These are phyloP conservation scores for Bolboschoenoplectus hybrid DNA, from an alignment of 202 grass and related monocot species.

Conservation along the genomic window DNA sequence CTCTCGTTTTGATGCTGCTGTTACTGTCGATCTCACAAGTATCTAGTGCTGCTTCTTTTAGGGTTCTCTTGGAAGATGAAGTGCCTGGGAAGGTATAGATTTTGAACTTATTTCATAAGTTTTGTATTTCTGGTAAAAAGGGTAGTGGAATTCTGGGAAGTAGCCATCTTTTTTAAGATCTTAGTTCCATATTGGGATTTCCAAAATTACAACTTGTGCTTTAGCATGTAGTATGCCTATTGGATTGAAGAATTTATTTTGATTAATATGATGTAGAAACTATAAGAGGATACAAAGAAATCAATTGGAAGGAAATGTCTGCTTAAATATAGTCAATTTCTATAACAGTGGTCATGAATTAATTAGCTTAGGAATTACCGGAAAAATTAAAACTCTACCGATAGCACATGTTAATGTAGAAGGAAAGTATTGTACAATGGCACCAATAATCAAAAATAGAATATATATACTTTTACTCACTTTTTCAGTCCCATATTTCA, in stretches of 20 bases:
- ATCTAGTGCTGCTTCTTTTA: slow-evolving; percentile 31
- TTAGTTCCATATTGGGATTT: neutral
- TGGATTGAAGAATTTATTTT: neutral
- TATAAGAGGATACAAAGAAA: neutral
- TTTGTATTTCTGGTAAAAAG: slow-evolving; percentile 12
- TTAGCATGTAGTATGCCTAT: neutral
- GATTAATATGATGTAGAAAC: slow-evolving; percentile 17
- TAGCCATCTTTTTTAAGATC: neutral
- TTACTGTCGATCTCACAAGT: slow-evolving; percentile 27
- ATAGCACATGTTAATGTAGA: neutral
- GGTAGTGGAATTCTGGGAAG: neutral
- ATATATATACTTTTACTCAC: slow-evolving; percentile 20
- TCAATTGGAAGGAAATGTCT: neutral
- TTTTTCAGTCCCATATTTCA: slow-evolving; percentile 1
- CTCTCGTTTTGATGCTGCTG: slow-evolving; percentile 28
- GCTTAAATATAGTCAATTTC: neutral
- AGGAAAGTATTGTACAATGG: neutral
- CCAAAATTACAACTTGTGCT: neutral
- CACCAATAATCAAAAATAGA: neutral
- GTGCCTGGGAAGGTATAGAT: slow-evolving; percentile 39
- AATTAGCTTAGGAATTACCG: neutral
- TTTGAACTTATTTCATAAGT: neutral
- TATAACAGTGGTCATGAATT: neutral
- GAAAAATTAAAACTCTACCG: neutral
- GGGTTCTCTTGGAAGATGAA: slow-evolving; percentile 42